Conservation (phyloP, 495 filamentous ascomycete genomes). For the Penicillium diatomitis region DNA sequence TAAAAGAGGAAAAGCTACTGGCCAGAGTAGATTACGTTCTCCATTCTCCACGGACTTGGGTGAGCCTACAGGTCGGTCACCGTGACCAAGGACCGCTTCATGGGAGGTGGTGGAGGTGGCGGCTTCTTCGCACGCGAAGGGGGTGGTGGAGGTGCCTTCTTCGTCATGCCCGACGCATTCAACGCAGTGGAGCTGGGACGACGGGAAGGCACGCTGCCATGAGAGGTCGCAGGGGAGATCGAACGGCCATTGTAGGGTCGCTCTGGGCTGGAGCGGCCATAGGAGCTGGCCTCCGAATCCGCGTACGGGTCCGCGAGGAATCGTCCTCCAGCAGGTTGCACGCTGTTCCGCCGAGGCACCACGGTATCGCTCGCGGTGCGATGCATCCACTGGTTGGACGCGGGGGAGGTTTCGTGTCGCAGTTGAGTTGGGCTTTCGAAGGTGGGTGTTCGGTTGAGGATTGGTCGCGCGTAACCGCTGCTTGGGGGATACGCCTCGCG, state of each 20-base stretch:
- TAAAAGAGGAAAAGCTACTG: too few species aligned
- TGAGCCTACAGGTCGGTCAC: slow-evolving; percentile 15
- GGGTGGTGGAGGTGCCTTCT: slow-evolving; percentile 73
- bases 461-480: slow-evolving; percentile 30
- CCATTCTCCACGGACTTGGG: too few species aligned
- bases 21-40: too few species aligned
- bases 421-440: slow-evolving; percentile 50
- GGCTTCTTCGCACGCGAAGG: slow-evolving; percentile 72
- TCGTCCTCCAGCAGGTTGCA: slow-evolving; percentile 31
- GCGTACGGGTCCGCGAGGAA: slow-evolving; percentile 49
- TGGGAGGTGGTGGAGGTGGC: slow-evolving; percentile 50
- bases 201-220: slow-evolving; percentile 49
- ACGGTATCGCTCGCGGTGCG: slow-evolving; percentile 52
- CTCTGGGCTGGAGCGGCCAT: slow-evolving; percentile 50
- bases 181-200: slow-evolving; percentile 43
- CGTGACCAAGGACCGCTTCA: slow-evolving; percentile 36
- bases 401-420: slow-evolving; percentile 38
- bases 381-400: slow-evolving; percentile 36
- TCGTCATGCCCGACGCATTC: slow-evolving; percentile 33
- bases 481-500: slow-evolving; percentile 24
- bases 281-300: slow-evolving; percentile 50
- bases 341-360: slow-evolving; percentile 31
- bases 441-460: slow-evolving; percentile 38
- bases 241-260: slow-evolving; percentile 43
- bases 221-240: slow-evolving; percentile 54